phyloP scores from a whole-genome alignment of 2,329 filamentous ascomycete genomes.

The Pyricularia grisea region DNA sequence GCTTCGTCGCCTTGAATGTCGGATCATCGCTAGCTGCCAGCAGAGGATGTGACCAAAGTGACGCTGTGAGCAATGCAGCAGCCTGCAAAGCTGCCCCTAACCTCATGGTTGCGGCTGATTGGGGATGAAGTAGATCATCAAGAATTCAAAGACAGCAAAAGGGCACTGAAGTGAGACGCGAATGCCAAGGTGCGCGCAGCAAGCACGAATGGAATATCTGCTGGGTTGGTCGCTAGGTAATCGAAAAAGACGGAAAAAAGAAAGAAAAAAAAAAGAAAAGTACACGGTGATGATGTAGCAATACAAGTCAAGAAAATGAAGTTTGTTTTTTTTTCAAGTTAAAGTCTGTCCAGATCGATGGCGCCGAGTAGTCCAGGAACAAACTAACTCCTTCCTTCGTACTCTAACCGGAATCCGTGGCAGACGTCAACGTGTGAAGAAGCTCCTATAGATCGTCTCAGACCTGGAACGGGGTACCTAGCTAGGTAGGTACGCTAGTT shows the following conservation, averaged over 20 bases:
- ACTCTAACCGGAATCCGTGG: neutral
- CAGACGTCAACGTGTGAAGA: slow-evolving; percentile 1
- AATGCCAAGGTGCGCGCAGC: neutral
- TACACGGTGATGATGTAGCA: neutral
- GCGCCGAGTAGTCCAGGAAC: neutral
- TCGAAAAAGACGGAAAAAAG: neutral
- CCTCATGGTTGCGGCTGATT: slow-evolving; percentile 41
- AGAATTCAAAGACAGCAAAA: slow-evolving; percentile 14
- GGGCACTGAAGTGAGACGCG: neutral
- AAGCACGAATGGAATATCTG: neutral
- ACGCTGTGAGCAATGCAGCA: slow-evolving; percentile 42
- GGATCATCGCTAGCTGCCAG: slow-evolving; percentile 55
- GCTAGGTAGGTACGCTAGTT: neutral
- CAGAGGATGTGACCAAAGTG: slow-evolving; percentile 26
- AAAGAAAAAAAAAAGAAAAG: neutral
- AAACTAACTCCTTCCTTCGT: neutral
- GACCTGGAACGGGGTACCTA: neutral
- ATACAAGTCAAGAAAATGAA: neutral
- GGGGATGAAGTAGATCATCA: slow-evolving; percentile 29
- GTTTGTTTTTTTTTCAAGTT: neutral
- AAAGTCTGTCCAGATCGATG: neutral
- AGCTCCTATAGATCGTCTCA: neutral
- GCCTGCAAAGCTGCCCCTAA: slow-evolving; percentile 34
- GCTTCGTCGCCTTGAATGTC: slow-evolving; percentile 51
- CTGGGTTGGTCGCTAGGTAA: neutral